Percentiles rank a stretch among this genome's conserved stretches.
Evolutionary conservation across 2,329 filamentous ascomycete species (phyloP).

Genomic region (Tolypocladium endophyticum): DNA sequence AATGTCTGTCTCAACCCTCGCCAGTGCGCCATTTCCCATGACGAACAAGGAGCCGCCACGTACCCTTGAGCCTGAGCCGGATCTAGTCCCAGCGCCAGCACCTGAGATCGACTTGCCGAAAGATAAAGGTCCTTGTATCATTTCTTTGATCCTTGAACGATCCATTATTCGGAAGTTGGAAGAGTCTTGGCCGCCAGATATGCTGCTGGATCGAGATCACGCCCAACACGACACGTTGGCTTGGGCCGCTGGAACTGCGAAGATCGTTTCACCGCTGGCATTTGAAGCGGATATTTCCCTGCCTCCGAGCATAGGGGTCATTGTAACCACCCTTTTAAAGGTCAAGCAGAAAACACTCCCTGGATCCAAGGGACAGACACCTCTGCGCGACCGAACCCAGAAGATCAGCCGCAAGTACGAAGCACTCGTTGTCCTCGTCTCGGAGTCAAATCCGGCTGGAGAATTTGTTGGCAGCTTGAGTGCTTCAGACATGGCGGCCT

Average conservation of each 20-base stretch:
- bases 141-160: conserved; percentile 39
- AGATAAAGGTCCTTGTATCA: conserved; percentile 28
- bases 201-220: conserved; percentile 53
- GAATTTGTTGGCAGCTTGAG: conserved; percentile 29
- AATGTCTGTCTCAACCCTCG: not conserved
- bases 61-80: not conserved
- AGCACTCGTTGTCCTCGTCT: conserved; percentile 56
- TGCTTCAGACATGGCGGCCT: conserved; percentile 29
- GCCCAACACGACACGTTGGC: conserved; percentile 19
- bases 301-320: conserved; percentile 56
- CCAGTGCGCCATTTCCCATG: not conserved
- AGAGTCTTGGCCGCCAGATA: conserved; percentile 32
- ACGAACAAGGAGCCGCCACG: not conserved
- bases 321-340: conserved; percentile 62
- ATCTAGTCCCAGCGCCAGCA: conserved; percentile 1
- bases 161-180: conserved; percentile 39
- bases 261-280: conserved; percentile 24
- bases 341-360: conserved; percentile 63
- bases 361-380: conserved; percentile 24
- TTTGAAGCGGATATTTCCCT: conserved; percentile 64
- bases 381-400: conserved; percentile 45
- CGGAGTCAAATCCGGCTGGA: conserved; percentile 33
- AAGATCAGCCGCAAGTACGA: conserved; percentile 52
- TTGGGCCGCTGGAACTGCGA: not conserved
- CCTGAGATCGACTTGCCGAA: conserved; percentile 9